Conservation (phyloP, 2,329 filamentous ascomycete species). For the Gnomoniopsis smithogilvyi region DNA sequence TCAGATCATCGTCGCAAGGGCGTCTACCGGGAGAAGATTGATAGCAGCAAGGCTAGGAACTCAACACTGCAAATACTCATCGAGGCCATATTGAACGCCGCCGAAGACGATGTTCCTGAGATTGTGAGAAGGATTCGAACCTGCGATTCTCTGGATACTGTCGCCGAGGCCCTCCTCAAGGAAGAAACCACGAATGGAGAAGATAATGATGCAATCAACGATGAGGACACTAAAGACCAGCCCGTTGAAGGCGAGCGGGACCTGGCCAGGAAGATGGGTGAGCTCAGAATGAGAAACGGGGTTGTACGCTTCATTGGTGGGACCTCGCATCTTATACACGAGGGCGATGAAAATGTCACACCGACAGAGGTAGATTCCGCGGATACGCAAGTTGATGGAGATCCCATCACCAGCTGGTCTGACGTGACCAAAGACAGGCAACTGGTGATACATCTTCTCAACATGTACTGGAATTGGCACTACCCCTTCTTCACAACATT, state of each 20-base stretch:
- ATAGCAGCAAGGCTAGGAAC: slow-evolving; percentile 80
- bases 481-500: slow-evolving; percentile 94
- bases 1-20: slow-evolving; percentile 95
- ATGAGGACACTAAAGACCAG: slow-evolving; percentile 38
- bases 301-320: slow-evolving; percentile 89
- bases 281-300: slow-evolving; percentile 82
- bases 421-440: slow-evolving; percentile 75
- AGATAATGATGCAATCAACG: slow-evolving; percentile 34
- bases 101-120: slow-evolving; percentile 78
- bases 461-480: slow-evolving; percentile 98
- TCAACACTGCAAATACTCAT: slow-evolving; percentile 90
- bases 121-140: slow-evolving; percentile 85
- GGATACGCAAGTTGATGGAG: slow-evolving; percentile 51
- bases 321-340: slow-evolving; percentile 87
- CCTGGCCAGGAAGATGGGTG: slow-evolving; percentile 88
- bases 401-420: slow-evolving; percentile 84
- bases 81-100: slow-evolving; percentile 86
- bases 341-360: slow-evolving; percentile 48
- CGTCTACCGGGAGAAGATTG: slow-evolving; percentile 91
- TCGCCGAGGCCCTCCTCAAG: slow-evolving; percentile 52
- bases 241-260: slow-evolving; percentile 66
- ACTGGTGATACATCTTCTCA: slow-evolving; percentile 81
- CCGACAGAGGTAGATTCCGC: slow-evolving; percentile 40
- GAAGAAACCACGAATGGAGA: slow-evolving; percentile 37
- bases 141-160: slow-evolving; percentile 65